These are phyloP conservation scores for Clonostachys chloroleuca DNA, from an alignment of 2,329 filamentous ascomycete genomes.

Conservation along the genomic window DNA sequence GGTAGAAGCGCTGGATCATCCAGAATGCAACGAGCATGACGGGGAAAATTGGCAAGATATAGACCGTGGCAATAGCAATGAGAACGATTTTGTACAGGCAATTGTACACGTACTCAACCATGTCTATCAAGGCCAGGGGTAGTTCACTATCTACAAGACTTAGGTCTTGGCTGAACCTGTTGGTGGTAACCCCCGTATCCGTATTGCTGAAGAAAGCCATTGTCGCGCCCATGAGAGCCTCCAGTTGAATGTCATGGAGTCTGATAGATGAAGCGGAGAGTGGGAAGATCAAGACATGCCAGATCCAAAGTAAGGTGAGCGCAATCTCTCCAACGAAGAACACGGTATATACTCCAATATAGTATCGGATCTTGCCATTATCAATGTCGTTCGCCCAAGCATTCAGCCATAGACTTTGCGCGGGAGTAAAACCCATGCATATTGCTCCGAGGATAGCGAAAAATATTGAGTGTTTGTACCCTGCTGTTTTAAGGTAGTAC, in stretches of 20 bases:
- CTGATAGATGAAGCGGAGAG: slow-evolving; percentile 13
- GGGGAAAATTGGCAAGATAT: slow-evolving; percentile 32
- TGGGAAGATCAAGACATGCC: slow-evolving; percentile 17
- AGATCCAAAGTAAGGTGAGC: slow-evolving; percentile 12
- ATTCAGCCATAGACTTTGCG: too few species aligned
- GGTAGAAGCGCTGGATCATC: slow-evolving; percentile 41
- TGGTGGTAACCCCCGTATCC: slow-evolving; percentile 32
- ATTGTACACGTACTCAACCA: slow-evolving; percentile 6
- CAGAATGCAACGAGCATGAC: slow-evolving; percentile 32
- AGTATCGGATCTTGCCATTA: too few species aligned
- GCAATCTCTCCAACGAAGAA: too few species aligned
- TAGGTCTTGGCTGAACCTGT: slow-evolving; percentile 40
- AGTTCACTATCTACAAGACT: slow-evolving; percentile 1
- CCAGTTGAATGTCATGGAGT: slow-evolving; percentile 19
- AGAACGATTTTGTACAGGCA: slow-evolving; percentile 8
- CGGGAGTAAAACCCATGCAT: too few species aligned
- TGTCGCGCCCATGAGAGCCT: slow-evolving; percentile 21
- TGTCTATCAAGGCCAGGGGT: slow-evolving; percentile 19
- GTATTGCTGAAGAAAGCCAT: slow-evolving; percentile 32
- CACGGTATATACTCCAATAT: too few species aligned
- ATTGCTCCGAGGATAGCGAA: background rate
- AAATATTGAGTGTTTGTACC: background rate
- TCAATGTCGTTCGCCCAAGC: too few species aligned
- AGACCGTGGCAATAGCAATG: slow-evolving; percentile 13
- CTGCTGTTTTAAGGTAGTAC: background rate